Evolutionary conservation across 148 eudicot genomes (phyloP), one percentile per base, ranked within the genome.

Genomic region (Spergularia marina): DNA sequence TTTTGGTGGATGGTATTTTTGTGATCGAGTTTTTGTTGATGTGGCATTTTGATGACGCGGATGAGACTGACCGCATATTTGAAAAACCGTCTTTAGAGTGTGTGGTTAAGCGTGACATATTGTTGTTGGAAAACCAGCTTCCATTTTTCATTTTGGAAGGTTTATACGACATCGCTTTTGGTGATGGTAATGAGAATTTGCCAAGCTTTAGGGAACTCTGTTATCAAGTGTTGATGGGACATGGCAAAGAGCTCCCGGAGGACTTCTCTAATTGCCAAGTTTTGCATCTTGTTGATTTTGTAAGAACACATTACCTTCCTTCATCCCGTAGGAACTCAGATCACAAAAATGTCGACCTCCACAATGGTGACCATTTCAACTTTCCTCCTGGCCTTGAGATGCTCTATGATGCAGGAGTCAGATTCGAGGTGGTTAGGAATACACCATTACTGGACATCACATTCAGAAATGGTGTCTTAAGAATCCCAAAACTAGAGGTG

Each of bases 121-220:
- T 78, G n/a, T 73, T 78, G 68, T 53, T 73, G 18, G 81, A 78
- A 65, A 78, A 78, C 39, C 81, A 78, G 21, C 67, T 78, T n/a
- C 81, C 77, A 16, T 73, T 44, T 41, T 78, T 78, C 23, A 60
- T 73, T 2, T 66, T 78, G 47, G 68, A 73, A 4, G 81, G 76
- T 30, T 73, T 78, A 41, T 78, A 78, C 14, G n/a, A 49, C 60
- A 65, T 78, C 56, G 81, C 77, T 20, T 57, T 78, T 49, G 52
- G 60, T 14, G 67, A 44, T 9, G 72, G 36, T 30, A 3, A 65
- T 14, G 0, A 15, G 21, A 78, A 15, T 30, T 25, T 78, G 4
- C 76, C 77, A 13, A 30, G 56, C 4, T 66, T 78, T 17, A 25
- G 25, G 7, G 25, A 66, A 30, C 57, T 78, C 52, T 62, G 72